Conservation (phyloP, 257 asterid genomes). For the Jacaranda mimosifolia region DNA sequence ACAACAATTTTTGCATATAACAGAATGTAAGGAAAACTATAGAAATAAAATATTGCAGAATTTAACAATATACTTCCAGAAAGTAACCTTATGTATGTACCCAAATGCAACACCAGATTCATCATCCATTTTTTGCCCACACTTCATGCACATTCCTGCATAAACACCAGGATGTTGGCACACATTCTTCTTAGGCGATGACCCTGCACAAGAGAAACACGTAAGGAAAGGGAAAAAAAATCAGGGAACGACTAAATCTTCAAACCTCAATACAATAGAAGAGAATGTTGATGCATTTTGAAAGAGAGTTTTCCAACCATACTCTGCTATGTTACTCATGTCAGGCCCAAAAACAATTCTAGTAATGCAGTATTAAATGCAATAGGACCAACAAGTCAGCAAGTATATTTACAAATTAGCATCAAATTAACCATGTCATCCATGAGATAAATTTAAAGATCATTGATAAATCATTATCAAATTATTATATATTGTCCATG, state of each 20-base stretch:
- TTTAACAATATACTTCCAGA: conserved; percentile 14
- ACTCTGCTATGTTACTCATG: not conserved
- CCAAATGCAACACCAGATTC: conserved; percentile 83
- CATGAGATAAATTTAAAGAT: too few relatives aligned
- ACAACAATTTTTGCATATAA: not conserved
- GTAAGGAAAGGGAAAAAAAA: not conserved
- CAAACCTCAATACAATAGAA: not conserved
- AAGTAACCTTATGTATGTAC: conserved; percentile 84
- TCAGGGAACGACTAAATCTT: not conserved
- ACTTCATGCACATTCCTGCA: conserved; percentile 88
- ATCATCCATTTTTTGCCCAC: conserved; percentile 75
- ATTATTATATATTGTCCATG: not conserved
- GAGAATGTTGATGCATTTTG: not conserved
- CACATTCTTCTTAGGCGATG: conserved; percentile 39
- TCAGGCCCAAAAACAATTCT: conserved; percentile 21
- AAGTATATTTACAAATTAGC: not conserved
- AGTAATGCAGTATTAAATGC: not conserved
- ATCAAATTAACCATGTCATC: not conserved
- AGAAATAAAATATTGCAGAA: not conserved
- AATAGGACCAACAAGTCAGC: not conserved
- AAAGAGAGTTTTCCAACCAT: conserved; percentile 1
- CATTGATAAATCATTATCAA: too few relatives aligned
- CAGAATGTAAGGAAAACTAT: not conserved
- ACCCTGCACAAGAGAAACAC: conserved; percentile 44
- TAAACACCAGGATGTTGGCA: conserved; percentile 86